A percentile compares a stretch with the other conserved stretches of the same genome.
Conservation (phyloP, 2,329 filamentous ascomycete species). For the Esteya vermicola region DNA sequence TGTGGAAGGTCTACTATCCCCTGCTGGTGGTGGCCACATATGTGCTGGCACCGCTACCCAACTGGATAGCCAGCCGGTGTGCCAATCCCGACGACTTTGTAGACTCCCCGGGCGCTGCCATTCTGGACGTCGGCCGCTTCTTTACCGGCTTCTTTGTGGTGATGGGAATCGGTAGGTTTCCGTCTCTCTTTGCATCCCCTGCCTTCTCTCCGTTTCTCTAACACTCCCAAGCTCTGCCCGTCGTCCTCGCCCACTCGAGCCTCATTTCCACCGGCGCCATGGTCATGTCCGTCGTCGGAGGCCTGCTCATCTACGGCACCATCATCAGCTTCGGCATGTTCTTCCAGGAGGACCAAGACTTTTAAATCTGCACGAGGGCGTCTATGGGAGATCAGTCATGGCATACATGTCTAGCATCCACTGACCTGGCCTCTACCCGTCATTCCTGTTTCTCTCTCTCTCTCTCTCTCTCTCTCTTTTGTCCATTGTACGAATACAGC, state of each 20-base stretch:
- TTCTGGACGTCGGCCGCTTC: constrained; percentile 90
- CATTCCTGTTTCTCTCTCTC: background rate
- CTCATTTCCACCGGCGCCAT: constrained; percentile 76
- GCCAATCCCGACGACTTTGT: constrained; percentile 93
- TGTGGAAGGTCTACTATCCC: constrained; percentile 90
- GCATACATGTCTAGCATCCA: background rate
- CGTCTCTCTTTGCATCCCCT: constrained; percentile 1
- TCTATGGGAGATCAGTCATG: no score
- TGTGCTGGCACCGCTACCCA: constrained; percentile 82
- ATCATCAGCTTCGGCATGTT: constrained; percentile 98
- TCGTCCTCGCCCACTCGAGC: constrained; percentile 73
- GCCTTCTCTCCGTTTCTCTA: constrained; percentile 1
- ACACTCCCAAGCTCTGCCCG: constrained; percentile 55
- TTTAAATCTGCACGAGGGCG: no score
- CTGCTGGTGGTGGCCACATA: constrained; percentile 94
- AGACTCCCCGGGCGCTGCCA: constrained; percentile 63
- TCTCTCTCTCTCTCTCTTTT: background rate
- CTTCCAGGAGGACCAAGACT: constrained; percentile 95
- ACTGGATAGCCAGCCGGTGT: constrained; percentile 86
- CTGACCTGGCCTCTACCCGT: background rate
- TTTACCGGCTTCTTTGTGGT: constrained; percentile 89
- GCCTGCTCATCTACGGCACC: constrained; percentile 89
- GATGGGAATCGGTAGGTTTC: constrained; percentile 85
- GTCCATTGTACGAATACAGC: constrained; percentile 3
- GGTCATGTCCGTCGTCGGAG: constrained; percentile 88